Percentiles rank a stretch among this genome's conserved stretches.
phyloP scores from a whole-genome alignment of 768 basidiomycete genomes.

The Suillus clintonianus region DNA sequence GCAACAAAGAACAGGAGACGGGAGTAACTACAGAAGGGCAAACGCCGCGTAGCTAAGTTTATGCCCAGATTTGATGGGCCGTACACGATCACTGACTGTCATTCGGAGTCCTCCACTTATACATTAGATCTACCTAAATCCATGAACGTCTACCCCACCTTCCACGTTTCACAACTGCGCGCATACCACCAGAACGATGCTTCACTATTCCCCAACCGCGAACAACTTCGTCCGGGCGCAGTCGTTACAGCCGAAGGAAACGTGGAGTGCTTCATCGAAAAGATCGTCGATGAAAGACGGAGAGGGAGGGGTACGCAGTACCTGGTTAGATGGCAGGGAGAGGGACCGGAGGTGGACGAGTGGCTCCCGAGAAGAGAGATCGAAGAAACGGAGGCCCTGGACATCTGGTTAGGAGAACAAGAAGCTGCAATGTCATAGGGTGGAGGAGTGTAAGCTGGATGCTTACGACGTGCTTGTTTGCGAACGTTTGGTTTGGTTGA shows the following conservation, averaged over 20 bases:
- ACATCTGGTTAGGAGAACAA: neutral
- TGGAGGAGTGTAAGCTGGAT: too few relatives aligned
- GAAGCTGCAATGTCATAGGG: too few relatives aligned
- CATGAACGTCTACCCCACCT: conserved; percentile 9
- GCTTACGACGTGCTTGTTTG: too few relatives aligned
- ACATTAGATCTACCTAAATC: conserved; percentile 16
- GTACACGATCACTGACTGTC: conserved; percentile 6
- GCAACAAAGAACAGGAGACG: too few relatives aligned
- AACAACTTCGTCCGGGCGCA: conserved; percentile 7
- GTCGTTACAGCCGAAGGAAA: conserved; percentile 9
- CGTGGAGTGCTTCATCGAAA: conserved; percentile 15
- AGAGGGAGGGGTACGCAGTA: conserved; percentile 6
- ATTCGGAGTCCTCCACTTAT: conserved; percentile 13
- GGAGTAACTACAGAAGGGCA: too few relatives aligned
- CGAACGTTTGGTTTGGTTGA: too few relatives aligned
- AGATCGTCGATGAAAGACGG: conserved; percentile 4
- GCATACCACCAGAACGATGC: conserved; percentile 10
- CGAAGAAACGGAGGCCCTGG: conserved; percentile 24
- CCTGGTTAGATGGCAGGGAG: conserved; percentile 33
- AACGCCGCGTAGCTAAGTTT: too few relatives aligned
- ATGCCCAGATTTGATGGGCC: too few relatives aligned
- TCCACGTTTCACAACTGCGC: conserved; percentile 13
- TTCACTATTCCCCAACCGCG: conserved; percentile 10
- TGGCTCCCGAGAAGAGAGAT: conserved; percentile 29
- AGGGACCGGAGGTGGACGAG: conserved; percentile 26